A percentile compares a stretch with the other conserved stretches of the same genome.
Conservation (phyloP, 1,139 yeast species). For the Wickerhamomyces sp. region DNA sequence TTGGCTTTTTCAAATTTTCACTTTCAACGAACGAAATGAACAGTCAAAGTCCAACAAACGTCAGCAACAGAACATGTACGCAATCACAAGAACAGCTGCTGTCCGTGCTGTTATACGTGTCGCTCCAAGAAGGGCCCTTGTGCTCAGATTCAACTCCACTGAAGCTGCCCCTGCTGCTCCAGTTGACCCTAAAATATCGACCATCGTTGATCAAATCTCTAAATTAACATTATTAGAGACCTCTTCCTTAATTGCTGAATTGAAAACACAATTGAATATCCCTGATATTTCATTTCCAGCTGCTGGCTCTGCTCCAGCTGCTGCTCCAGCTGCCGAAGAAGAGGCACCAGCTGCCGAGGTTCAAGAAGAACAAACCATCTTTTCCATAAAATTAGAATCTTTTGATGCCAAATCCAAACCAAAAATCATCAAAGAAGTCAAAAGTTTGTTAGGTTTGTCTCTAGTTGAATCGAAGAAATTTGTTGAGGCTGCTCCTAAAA, state of each 20-base stretch:
- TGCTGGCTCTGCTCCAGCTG: slow-evolving; percentile 60
- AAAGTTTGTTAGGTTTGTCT: slow-evolving; percentile 84
- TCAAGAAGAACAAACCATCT: slow-evolving; percentile 90
- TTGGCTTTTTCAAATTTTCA: slow-evolving; percentile 1
- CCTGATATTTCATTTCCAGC: slow-evolving; percentile 91
- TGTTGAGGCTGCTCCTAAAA: slow-evolving; percentile 96
- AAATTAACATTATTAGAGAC: slow-evolving; percentile 88
- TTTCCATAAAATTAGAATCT: slow-evolving; percentile 85
- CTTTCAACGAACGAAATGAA: slow-evolving; percentile 1
- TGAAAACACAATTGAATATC: slow-evolving; percentile 82
- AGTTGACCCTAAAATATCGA: slow-evolving; percentile 83
- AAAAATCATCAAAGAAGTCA: slow-evolving; percentile 95
- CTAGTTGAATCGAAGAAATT: slow-evolving; percentile 96
- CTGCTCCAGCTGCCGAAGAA: slow-evolving; percentile 68
- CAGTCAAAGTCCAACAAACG: not conserved
- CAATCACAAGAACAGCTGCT: slow-evolving; percentile 21
- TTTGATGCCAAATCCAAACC: slow-evolving; percentile 96
- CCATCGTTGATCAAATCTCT: slow-evolving; percentile 88
- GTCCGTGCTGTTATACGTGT: slow-evolving; percentile 20
- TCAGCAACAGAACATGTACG: slow-evolving; percentile 11
- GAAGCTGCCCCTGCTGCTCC: slow-evolving; percentile 38
- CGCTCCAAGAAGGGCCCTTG: slow-evolving; percentile 14
- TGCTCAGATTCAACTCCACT: slow-evolving; percentile 51
- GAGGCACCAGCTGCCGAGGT: slow-evolving; percentile 76
- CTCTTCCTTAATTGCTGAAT: slow-evolving; percentile 73